Evolutionary conservation across 306 rosid species (phyloP).

Genomic region (Malus sieversii): DNA sequence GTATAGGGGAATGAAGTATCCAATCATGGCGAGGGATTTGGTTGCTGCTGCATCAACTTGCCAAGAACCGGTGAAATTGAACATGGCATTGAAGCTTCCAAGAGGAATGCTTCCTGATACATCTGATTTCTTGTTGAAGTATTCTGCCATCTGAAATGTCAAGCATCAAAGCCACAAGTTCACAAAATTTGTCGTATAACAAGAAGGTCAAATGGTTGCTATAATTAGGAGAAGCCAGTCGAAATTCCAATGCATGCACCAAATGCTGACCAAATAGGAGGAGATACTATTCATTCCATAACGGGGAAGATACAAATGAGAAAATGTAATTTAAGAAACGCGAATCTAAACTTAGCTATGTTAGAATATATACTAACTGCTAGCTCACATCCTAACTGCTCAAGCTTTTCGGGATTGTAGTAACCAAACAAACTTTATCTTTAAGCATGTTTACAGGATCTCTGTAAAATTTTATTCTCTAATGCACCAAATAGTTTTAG

Average conservation of each 20-base stretch:
- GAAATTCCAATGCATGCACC: background rate
- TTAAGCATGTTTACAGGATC: background rate
- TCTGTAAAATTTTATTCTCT: background rate
- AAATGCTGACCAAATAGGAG: background rate
- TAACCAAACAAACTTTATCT: background rate
- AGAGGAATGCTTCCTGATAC: conserved; percentile 56
- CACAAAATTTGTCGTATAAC: background rate
- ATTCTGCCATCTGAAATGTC: conserved; percentile 69
- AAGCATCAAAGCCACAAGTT: conserved; percentile 25
- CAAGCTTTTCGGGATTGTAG: background rate
- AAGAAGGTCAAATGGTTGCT: background rate
- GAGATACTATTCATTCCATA: background rate
- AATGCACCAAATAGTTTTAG: background rate
- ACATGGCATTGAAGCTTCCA: conserved; percentile 93
- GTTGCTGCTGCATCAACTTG: conserved; percentile 74
- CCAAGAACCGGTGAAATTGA: conserved; percentile 87
- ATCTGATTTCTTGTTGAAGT: conserved; percentile 64
- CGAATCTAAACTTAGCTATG: background rate
- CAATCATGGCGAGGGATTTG: conserved; percentile 92
- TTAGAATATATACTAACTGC: background rate
- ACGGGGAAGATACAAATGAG: background rate
- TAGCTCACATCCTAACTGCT: background rate
- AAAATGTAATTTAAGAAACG: background rate
- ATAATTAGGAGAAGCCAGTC: conserved; percentile 1
- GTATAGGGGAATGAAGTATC: conserved; percentile 58